Percentiles rank a stretch among this genome's conserved stretches.
Evolutionary conservation across 306 rosid genomes (phyloP).

Genomic region (Trifolium fragiferum): DNA sequence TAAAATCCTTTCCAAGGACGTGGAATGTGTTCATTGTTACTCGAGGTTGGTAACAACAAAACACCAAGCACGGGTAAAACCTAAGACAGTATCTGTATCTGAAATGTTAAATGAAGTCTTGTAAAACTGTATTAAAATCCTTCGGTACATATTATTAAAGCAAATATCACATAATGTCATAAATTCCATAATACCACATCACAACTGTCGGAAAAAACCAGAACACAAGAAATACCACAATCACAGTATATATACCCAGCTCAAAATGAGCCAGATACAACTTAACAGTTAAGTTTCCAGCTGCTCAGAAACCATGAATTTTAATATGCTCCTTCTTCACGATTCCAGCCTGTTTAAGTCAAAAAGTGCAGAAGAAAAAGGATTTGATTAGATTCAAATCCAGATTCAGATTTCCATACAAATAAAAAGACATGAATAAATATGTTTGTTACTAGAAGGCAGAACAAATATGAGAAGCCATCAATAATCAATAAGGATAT

Average conservation of each 20-base stretch:
- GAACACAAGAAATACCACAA: conserved; percentile 41
- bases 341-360: conserved; percentile 67
- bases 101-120: conserved; percentile 13
- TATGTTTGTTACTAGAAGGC: not conserved
- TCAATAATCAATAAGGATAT: not conserved
- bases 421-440: not conserved
- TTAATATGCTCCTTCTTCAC: conserved; percentile 85
- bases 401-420: not conserved
- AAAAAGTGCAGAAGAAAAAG: not conserved
- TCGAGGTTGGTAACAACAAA: too few relatives aligned
- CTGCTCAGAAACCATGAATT: conserved; percentile 72
- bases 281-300: conserved; percentile 41
- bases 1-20: too few relatives aligned
- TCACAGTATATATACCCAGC: conserved; percentile 31
- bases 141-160: conserved; percentile 37
- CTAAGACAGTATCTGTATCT: too few relatives aligned
- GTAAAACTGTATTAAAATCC: conserved; percentile 16
- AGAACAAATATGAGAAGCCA: not conserved
- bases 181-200: conserved; percentile 54
- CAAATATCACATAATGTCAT: conserved; percentile 38
- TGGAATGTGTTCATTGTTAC: too few relatives aligned
- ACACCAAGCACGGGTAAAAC: too few relatives aligned
- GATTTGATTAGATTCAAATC: not conserved
- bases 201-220: conserved; percentile 35
- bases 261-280: conserved; percentile 36